These are phyloP conservation scores for Amphichorda felina DNA, from an alignment of 2,329 filamentous ascomycete genomes.

Conservation along the genomic window DNA sequence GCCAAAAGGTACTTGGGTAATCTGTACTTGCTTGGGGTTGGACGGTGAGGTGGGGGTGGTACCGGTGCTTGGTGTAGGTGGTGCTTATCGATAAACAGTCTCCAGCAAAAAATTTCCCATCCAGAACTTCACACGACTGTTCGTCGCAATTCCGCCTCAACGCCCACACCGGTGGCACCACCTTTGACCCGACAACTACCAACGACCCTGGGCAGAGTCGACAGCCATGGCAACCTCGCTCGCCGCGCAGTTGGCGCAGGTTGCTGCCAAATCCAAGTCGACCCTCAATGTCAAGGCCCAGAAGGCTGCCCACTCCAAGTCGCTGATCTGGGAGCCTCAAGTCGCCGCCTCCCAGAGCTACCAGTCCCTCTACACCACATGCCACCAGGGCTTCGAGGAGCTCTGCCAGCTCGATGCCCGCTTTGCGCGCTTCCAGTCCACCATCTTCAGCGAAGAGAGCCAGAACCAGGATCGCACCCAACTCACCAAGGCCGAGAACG, in stretches of 20 bases:
- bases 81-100: constrained; percentile 4
- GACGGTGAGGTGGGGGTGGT: background rate
- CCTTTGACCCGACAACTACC: background rate
- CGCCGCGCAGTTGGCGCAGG: constrained; percentile 85
- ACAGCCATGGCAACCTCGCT: constrained; percentile 67
- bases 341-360: constrained; percentile 82
- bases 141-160: too few species aligned
- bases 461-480: constrained; percentile 77
- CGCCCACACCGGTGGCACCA: background rate
- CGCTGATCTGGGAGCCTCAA: constrained; percentile 81
- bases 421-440: constrained; percentile 62
- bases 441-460: constrained; percentile 89
- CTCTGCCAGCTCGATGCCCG: constrained; percentile 76
- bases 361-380: constrained; percentile 78
- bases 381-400: constrained; percentile 81
- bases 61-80: too few species aligned
- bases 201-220: background rate
- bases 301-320: constrained; percentile 84
- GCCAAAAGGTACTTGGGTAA: too few species aligned
- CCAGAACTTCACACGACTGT: background rate
- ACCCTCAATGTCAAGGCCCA: constrained; percentile 89
- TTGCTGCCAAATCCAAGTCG: constrained; percentile 81
- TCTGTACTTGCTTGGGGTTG: too few species aligned
- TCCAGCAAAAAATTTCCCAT: constrained; percentile 4
- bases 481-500: constrained; percentile 72